A percentile compares a stretch with the other conserved stretches of the same genome.
phyloP scores from a whole-genome alignment of 495 filamentous ascomycete genomes.

The Penicillium fimorum region DNA sequence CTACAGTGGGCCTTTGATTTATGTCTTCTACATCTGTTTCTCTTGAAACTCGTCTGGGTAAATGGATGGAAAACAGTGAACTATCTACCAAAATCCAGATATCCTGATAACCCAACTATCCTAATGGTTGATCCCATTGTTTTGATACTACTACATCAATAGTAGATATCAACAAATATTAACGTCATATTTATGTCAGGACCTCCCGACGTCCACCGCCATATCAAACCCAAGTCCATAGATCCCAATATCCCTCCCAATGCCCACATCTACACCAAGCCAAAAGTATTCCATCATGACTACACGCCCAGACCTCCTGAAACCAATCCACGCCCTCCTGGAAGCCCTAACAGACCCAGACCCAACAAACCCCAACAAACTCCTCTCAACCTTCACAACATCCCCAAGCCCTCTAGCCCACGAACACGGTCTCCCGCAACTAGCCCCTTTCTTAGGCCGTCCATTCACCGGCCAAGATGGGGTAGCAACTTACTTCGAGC shows the following conservation, averaged over 20 bases:
- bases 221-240: background rate
- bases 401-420: constrained; percentile 36
- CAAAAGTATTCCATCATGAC: constrained; percentile 16
- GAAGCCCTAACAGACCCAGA: constrained; percentile 40
- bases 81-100: constrained; percentile 6
- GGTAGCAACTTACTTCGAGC: constrained; percentile 47
- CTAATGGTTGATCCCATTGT: background rate
- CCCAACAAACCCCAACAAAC: constrained; percentile 22
- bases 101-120: constrained; percentile 2
- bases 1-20: constrained; percentile 2
- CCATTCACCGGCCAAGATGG: constrained; percentile 50
- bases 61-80: background rate
- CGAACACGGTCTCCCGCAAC: constrained; percentile 59
- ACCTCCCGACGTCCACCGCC: no score
- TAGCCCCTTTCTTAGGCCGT: constrained; percentile 62
- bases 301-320: constrained; percentile 38
- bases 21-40: constrained; percentile 1
- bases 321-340: constrained; percentile 46
- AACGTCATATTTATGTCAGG: constrained; percentile 10
- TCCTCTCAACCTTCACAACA: constrained; percentile 53
- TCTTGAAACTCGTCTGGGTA: background rate
- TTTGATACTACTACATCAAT: background rate
- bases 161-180: background rate
- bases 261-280: background rate
- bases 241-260: background rate